Evolutionary conservation across 1,284 basidiomycete genomes (phyloP).

Genomic region (Papiliotrema nemorosa): DNA sequence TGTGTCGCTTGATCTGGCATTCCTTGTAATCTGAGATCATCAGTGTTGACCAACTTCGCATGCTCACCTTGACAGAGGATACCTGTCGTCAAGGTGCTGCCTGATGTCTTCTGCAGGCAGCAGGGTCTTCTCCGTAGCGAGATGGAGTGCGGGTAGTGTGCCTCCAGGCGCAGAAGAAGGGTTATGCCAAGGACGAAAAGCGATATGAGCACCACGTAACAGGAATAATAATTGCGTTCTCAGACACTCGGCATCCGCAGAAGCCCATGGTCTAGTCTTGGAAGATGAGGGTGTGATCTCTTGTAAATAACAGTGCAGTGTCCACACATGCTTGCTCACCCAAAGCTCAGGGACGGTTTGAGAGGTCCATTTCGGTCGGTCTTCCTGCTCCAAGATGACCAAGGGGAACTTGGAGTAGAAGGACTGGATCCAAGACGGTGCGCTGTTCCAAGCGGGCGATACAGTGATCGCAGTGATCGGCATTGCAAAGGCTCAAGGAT

Average conservation of each 20-base stretch:
- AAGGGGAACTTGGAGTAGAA: slow-evolving; percentile 46
- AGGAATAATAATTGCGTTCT: slow-evolving; percentile 43
- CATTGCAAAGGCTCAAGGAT: too few species aligned
- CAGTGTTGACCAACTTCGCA: neutral
- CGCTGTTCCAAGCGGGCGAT: slow-evolving; percentile 23
- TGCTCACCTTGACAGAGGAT: neutral
- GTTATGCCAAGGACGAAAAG: slow-evolving; percentile 36
- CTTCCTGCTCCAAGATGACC: slow-evolving; percentile 41
- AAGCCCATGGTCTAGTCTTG: slow-evolving; percentile 32
- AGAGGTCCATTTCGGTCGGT: slow-evolving; percentile 25
- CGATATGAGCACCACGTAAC: slow-evolving; percentile 22
- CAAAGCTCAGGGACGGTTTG: slow-evolving; percentile 3
- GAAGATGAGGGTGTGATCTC: slow-evolving; percentile 14
- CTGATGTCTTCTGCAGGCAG: slow-evolving; percentile 32
- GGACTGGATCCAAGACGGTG: slow-evolving; percentile 33
- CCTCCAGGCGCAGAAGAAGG: slow-evolving; percentile 32
- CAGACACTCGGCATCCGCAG: slow-evolving; percentile 29
- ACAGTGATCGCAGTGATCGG: too few species aligned
- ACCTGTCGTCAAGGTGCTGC: slow-evolving; percentile 31
- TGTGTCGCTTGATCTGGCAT: slow-evolving; percentile 36
- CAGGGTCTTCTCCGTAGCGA: slow-evolving; percentile 27
- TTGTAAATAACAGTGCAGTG: too few species aligned
- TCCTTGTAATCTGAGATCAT: slow-evolving; percentile 24
- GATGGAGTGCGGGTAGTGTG: slow-evolving; percentile 30
- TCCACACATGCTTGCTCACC: slow-evolving; percentile 12